Evolutionary conservation across 2,329 filamentous ascomycete species (phyloP).

Genomic region (Penicillium freii): DNA sequence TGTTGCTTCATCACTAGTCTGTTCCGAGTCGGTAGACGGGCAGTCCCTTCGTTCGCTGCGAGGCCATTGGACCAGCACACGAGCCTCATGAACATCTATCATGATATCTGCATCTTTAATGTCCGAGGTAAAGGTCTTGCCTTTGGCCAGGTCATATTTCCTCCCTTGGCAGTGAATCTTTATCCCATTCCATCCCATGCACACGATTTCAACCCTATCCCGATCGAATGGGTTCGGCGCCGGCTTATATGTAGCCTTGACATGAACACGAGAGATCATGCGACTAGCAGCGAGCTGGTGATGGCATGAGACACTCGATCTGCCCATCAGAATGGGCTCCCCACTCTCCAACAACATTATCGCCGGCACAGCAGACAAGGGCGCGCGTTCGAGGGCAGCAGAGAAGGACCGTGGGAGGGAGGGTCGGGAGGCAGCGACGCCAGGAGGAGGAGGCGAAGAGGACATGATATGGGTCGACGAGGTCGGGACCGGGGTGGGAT

Average conservation of each 20-base stretch:
- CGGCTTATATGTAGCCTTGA: conserved; percentile 79
- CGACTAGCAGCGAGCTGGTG: conserved; percentile 91
- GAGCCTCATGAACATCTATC: conserved; percentile 89
- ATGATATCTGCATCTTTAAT: conserved; percentile 87
- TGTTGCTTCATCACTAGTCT: conserved; percentile 64
- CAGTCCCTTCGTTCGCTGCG: conserved; percentile 53
- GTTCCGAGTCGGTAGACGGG: conserved; percentile 59
- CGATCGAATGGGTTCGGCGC: conserved; percentile 65
- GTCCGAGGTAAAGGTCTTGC: conserved; percentile 85
- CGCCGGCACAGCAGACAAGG: conserved; percentile 78
- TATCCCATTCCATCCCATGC: conserved; percentile 92
- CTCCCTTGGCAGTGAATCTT: conserved; percentile 88
- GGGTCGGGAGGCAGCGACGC: conserved; percentile 48
- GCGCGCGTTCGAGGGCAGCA: conserved; percentile 68
- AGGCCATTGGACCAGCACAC: conserved; percentile 91
- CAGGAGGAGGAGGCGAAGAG: conserved; percentile 70
- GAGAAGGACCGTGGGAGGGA: conserved; percentile 63
- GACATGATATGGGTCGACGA: conserved; percentile 90
- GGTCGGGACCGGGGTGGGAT: conserved; percentile 90
- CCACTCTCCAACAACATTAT: conserved; percentile 79
- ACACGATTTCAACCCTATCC: conserved; percentile 82
- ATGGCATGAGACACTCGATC: conserved; percentile 92
- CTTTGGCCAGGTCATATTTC: conserved; percentile 81
- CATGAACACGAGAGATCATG: conserved; percentile 88
- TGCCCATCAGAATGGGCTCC: conserved; percentile 79